Evolutionary conservation across 345 rosid genomes (phyloP).

Genomic region (Psidium guajava): DNA sequence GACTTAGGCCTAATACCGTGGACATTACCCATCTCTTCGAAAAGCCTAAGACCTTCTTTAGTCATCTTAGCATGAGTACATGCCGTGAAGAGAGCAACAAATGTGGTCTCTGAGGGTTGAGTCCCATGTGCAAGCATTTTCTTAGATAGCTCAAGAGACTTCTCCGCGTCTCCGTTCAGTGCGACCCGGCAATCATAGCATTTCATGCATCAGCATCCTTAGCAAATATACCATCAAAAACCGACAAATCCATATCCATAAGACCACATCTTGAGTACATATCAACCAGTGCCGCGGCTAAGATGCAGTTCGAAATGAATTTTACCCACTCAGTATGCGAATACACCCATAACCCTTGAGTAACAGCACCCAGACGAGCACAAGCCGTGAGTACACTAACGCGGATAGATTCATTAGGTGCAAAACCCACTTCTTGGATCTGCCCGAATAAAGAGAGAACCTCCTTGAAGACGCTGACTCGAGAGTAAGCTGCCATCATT

Average conservation of each 20-base stretch:
- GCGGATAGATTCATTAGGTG: slow-evolving; percentile 22
- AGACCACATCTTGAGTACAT: slow-evolving; percentile 25
- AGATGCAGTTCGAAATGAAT: slow-evolving; percentile 9
- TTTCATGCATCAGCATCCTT: slow-evolving; percentile 27
- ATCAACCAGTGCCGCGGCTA: slow-evolving; percentile 25
- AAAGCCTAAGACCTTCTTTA: slow-evolving; percentile 15
- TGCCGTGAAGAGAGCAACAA: slow-evolving; percentile 13
- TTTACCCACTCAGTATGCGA: slow-evolving; percentile 7
- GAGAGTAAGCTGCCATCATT: slow-evolving; percentile 27
- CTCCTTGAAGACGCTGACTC: slow-evolving; percentile 16
- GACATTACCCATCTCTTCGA: slow-evolving; percentile 8
- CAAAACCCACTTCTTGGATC: slow-evolving; percentile 11
- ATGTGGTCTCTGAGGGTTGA: slow-evolving; percentile 22
- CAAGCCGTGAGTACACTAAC: slow-evolving; percentile 27
- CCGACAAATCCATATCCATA: slow-evolving; percentile 9
- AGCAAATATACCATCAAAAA: slow-evolving; percentile 10
- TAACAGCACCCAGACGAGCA: slow-evolving; percentile 18
- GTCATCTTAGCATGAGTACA: slow-evolving; percentile 21
- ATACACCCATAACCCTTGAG: slow-evolving; percentile 26
- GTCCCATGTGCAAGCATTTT: slow-evolving; percentile 8
- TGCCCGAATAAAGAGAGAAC: slow-evolving; percentile 18
- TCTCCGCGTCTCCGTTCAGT: slow-evolving; percentile 15
- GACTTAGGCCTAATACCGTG: slow-evolving; percentile 11
- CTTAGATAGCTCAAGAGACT: slow-evolving; percentile 14
- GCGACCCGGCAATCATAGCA: slow-evolving; percentile 26